phyloP scores from a whole-genome alignment of 176 grass and related monocot species.

The Juncus effusus region DNA sequence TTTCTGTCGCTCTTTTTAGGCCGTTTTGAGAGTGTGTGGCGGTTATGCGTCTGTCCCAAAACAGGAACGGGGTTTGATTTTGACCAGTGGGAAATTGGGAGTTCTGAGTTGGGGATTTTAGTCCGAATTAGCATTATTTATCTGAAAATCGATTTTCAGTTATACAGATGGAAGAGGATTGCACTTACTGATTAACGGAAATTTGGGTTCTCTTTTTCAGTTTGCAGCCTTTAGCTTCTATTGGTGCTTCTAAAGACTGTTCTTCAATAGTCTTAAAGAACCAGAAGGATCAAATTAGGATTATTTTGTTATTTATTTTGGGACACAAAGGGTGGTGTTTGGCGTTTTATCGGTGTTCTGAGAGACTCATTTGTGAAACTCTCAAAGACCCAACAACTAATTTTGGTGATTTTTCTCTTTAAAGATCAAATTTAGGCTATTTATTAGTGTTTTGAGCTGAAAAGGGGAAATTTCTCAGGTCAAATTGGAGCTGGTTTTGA shows the following conservation, averaged over 20 bases:
- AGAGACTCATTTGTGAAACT: neutral
- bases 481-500: constrained; percentile 6
- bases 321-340: neutral
- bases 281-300: constrained; percentile 25
- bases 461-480: neutral
- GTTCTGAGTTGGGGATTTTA: constrained; percentile 10
- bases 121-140: constrained; percentile 18
- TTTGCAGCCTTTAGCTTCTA: neutral
- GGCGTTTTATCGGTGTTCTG: constrained; percentile 1
- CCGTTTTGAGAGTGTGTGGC: constrained; percentile 9
- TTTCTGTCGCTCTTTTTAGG: neutral
- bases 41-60: constrained; percentile 10
- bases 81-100: neutral
- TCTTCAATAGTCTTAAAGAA: constrained; percentile 18
- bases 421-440: constrained; percentile 11
- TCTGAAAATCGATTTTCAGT: constrained; percentile 6
- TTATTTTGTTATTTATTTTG: neutral
- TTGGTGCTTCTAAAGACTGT: constrained; percentile 9
- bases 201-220: constrained; percentile 2
- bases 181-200: constrained; percentile 12
- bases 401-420: neutral
- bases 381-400: constrained; percentile 9
- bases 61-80: constrained; percentile 24
- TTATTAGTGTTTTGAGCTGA: constrained; percentile 12
- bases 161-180: constrained; percentile 26